Conservation (phyloP, 805 yeast species). For the Sungouiozyma intestinalis region DNA sequence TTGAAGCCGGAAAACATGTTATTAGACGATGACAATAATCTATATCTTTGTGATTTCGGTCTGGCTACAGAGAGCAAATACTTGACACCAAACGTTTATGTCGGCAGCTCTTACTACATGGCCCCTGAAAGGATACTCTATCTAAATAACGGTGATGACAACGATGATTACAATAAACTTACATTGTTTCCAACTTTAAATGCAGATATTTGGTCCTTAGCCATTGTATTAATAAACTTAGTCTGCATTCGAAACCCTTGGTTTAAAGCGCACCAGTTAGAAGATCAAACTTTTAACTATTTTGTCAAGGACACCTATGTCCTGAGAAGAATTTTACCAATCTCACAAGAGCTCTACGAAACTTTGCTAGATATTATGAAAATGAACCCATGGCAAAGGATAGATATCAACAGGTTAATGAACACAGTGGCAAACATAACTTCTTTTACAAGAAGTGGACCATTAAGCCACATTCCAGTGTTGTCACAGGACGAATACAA, state of each 20-base stretch:
- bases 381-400: constrained; percentile 29
- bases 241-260: constrained; percentile 84
- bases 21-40: constrained; percentile 47
- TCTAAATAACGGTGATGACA: constrained; percentile 4
- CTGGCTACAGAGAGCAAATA: constrained; percentile 54
- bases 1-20: constrained; percentile 91
- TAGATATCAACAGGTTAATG: constrained; percentile 13
- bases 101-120: constrained; percentile 88
- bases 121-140: constrained; percentile 64
- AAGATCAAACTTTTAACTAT: constrained; percentile 55
- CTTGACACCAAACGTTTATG: constrained; percentile 60
- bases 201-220: constrained; percentile 84
- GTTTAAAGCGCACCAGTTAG: constrained; percentile 60
- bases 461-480: constrained; percentile 17
- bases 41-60: constrained; percentile 78
- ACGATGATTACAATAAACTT: constrained; percentile 19
- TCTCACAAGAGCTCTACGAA: constrained; percentile 49
- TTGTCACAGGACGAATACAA: not conserved
- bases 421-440: constrained; percentile 16
- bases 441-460: constrained; percentile 22
- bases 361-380: constrained; percentile 33
- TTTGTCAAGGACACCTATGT: constrained; percentile 47
- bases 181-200: constrained; percentile 48
- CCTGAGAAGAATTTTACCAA: constrained; percentile 58
- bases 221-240: constrained; percentile 68